Percentiles rank a stretch among this genome's conserved stretches.
Conservation (phyloP, 2,329 filamentous ascomycete genomes). For the Aspergillus phoenicis region DNA sequence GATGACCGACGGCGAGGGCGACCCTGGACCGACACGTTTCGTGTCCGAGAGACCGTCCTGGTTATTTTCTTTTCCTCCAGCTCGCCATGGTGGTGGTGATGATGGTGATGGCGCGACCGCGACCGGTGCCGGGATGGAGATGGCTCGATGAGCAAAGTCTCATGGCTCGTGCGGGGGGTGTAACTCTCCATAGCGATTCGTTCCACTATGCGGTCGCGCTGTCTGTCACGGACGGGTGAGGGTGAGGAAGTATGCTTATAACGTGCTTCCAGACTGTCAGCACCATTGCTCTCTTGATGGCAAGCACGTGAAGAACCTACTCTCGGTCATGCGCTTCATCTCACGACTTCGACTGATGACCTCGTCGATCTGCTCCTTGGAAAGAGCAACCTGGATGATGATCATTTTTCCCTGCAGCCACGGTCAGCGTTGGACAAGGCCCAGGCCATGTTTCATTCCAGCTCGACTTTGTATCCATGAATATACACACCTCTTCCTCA, state of each 20-base stretch:
- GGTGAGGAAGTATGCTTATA: constrained; percentile 25
- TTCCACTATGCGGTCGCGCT: constrained; percentile 27
- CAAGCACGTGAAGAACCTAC: constrained; percentile 27
- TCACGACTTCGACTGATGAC: constrained; percentile 80
- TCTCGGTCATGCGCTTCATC: constrained; percentile 37
- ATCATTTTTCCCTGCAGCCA: constrained; percentile 70
- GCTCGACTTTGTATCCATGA: not conserved
- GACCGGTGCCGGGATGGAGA: constrained; percentile 31
- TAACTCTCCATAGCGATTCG: constrained; percentile 32
- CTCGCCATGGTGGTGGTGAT: constrained; percentile 24
- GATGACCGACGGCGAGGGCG: constrained; percentile 40
- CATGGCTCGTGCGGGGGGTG: constrained; percentile 32
- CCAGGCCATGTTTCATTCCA: not conserved
- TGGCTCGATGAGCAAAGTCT: constrained; percentile 38
- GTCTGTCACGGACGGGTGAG: constrained; percentile 28
- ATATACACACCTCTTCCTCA: constrained; percentile 71
- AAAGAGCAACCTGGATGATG: constrained; percentile 79
- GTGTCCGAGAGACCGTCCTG: constrained; percentile 34
- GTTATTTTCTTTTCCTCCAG: constrained; percentile 31
- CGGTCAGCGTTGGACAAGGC: constrained; percentile 3
- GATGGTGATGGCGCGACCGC: constrained; percentile 27
- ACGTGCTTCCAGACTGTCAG: constrained; percentile 24
- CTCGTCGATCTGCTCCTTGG: constrained; percentile 89
- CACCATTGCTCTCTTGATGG: not conserved
- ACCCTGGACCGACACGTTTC: constrained; percentile 39